Base-by-base conservation (phyloP, 2,329 filamentous ascomycete genomes). In the Hypocrella siamensis region DNA sequence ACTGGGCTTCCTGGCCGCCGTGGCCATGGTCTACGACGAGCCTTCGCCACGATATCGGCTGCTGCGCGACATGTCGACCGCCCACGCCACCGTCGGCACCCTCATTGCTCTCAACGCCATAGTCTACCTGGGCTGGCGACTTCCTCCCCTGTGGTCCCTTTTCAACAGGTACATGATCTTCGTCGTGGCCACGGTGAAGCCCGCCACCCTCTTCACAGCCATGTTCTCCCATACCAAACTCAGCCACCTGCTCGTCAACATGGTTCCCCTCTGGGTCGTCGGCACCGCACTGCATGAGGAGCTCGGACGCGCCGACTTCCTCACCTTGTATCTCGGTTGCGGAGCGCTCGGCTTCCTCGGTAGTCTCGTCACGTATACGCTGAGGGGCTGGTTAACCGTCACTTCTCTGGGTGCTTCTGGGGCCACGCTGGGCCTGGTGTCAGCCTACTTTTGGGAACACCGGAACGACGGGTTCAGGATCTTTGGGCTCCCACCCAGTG, bases 81-180 rank as follows among this genome's bases (percentile, higher is more conserved):
- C 75, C 11, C 61, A 67, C 3, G 72, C 74, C 10, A 83, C 81
- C 3, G 58, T 83, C n/a, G 57, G 62, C 21, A 56, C 60, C 6
- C 52, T 88, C 26, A 61, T 83, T 28, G 59, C 54, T n/a, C 36
- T 65, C 30, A 84, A 85, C 48, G 35, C 65, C 6, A 40, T 61
- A 25, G 56, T 77, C 9, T 75, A 64, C 40, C 35, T 63, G 17
- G 54, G 63, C 18, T 84, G 79, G 75, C 67, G 65, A 41, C 41
- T 73, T 9, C 77, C 79, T 29, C 70, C 71, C 2, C 43, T 74
- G 19, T 88, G 78, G 75, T 53, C 57, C 10, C 31, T 72, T 12
- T 54, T 84, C 41, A 86, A 83, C 54, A 69, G 62, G 39, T 78
- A 78, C 56, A 74, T 82, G 54, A 58, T 79, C 26, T 51, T 76